Base-by-base conservation (phyloP, 306 rosid genomes). In the Malus fusca region DNA sequence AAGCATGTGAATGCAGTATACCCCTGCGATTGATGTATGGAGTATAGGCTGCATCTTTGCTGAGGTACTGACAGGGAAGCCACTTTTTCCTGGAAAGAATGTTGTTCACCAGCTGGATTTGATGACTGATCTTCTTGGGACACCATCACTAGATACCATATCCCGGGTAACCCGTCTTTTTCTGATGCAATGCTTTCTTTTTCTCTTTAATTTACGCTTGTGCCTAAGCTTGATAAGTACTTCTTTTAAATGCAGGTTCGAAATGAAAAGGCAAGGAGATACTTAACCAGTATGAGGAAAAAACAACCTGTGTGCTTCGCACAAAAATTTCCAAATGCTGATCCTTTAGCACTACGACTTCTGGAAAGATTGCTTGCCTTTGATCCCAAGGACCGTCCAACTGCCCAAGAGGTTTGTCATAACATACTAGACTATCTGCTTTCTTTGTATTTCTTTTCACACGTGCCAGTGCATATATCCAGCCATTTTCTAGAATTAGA, bases 21-120 rank as follows among this genome's bases (percentile, higher is more conserved):
- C 98, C n/a, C 92, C 97, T 35, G 97, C 98, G 53, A 94, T 94
- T 82, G 98, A 94, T 84, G 86, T 94, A 62, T 94, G 98, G 98
- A 87, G 97, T 68, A 91, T 94, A 80, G 98, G 98, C 69, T 94
- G 97, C 86, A 94, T 94, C 75, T 94, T 94, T 79, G 97, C 98
- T 43, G 97, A 94, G 82, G 96, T 88, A 75, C 83, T 94, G 68
- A 88, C 89, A 8, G 97, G 98, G 73, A 94, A 88, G 84, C 98
- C 96, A 12, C 94, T 94, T 84, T 91, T 94, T 69, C 98, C 98
- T 46, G 98, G 98, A 76, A 94, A 94, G 87, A 91, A 89, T 86
- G 96, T 94, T 62, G 97, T 92, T 64, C 98, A 94, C 82, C 98
- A 94, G 83, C 88, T 94, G 78, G 98, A 94, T 85, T 81, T 94